These are phyloP conservation scores for Leishmania amazonensis DNA, from an alignment of 208 protist genomes.

Conservation along the genomic window DNA sequence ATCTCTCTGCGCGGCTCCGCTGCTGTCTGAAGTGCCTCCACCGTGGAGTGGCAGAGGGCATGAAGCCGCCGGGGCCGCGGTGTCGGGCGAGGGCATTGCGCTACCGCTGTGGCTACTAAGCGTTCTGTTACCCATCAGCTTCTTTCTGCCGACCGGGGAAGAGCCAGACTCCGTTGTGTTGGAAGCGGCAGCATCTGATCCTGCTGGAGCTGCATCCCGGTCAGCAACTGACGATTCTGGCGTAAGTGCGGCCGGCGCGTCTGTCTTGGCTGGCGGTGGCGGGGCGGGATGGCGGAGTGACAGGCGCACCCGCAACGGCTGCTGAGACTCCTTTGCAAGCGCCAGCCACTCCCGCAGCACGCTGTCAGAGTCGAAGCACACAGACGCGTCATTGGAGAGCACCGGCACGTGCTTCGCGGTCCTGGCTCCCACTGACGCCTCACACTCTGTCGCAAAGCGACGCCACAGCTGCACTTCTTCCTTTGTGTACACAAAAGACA, in stretches of 20 bases:
- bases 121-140: neutral
- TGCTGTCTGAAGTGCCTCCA: neutral
- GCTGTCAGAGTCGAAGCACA: slow-evolving; percentile 27
- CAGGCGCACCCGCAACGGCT: slow-evolving; percentile 30
- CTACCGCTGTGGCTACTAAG: neutral
- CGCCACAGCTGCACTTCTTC: slow-evolving; percentile 27
- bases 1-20: neutral
- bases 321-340: slow-evolving; percentile 42
- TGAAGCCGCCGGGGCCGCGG: neutral
- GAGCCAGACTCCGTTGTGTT: neutral
- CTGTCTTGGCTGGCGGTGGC: slow-evolving; percentile 11
- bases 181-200: neutral
- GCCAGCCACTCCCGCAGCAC: slow-evolving; percentile 51
- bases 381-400: slow-evolving; percentile 29
- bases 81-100: neutral
- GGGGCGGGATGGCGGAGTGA: neutral
- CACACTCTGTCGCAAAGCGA: slow-evolving; percentile 32
- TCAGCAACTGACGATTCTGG: neutral
- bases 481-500: slow-evolving; percentile 42
- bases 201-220: neutral
- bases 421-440: neutral
- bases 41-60: neutral
- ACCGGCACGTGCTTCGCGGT: slow-evolving; percentile 18
- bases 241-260: slow-evolving; percentile 1
- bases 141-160: neutral